Evolutionary conservation across 495 filamentous ascomycete genomes (phyloP), one percentile per base, ranked within the genome.

Genomic region (Hypomontagnella submonticulosa): DNA sequence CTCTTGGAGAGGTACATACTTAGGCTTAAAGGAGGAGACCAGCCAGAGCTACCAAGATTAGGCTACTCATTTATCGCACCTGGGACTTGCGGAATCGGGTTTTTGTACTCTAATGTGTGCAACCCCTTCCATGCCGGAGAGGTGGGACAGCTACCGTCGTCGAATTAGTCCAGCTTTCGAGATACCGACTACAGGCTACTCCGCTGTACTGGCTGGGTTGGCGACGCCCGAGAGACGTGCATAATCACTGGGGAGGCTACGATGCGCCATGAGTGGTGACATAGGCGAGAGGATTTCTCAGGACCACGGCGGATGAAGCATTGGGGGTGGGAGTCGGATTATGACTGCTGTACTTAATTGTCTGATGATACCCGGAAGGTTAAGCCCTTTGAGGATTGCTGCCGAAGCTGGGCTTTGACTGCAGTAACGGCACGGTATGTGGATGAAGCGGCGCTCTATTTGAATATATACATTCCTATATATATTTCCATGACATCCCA

Each of bases 331-430:
- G 27, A 10, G 44, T 37, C 41, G 8, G 36, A 30, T 32, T 30
- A 6, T 32, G 51, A 36, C 27, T n/a, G n/a, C n/a, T n/a, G n/a
- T n/a, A n/a, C n/a, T 63, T 63, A 36, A 62, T 62, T 43, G 44
- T 51, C 23, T 42, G 33, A 18, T 10, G 43, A 63, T 63, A 57
- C 44, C 44, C 52, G 19, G 44, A 46, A 15, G 11, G 2, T 15
- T 42, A 36, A 51, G 38, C 37, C 51, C 44, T 51, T 27, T 36
- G 38, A 20, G 27, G 46, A 16, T 27, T 49, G 20, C 5, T 11
- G 38, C 57, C 44, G 52, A 46, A 63, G 61, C 44, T 37, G 52
- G 46, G 61, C 61, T 63, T 57, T 20, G 61, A 40, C 33, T 49
- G 18, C 23, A 30, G 20, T 52, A 12, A 51, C 27, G 36, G 34